A percentile compares a stretch with the other conserved stretches of the same genome.
phyloP scores from a whole-genome alignment of 768 basidiomycete species.

The Mycena polygramma region DNA sequence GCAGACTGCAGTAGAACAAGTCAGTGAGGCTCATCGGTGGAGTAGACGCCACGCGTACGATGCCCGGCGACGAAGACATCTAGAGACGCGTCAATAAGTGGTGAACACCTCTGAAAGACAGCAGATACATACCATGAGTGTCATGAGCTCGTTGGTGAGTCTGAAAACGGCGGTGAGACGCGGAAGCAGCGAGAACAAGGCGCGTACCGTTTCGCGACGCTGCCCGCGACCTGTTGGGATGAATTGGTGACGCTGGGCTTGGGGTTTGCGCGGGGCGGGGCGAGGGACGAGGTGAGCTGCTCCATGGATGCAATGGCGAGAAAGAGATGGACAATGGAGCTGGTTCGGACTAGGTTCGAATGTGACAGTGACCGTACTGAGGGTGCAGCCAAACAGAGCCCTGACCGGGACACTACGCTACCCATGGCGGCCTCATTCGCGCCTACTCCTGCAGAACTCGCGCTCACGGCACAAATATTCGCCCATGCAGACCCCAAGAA shows the following conservation, averaged over 20 bases:
- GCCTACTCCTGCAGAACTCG: slow-evolving; percentile 63
- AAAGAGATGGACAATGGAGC: background rate
- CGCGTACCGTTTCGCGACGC: slow-evolving; percentile 85
- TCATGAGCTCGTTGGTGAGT: slow-evolving; percentile 88
- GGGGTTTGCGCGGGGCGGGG: slow-evolving; percentile 66
- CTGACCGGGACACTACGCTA: no score
- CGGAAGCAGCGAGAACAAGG: slow-evolving; percentile 24
- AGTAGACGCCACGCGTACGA: slow-evolving; percentile 63
- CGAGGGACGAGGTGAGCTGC: slow-evolving; percentile 76
- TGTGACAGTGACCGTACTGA: background rate
- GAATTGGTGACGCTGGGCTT: slow-evolving; percentile 70
- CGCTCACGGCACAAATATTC: slow-evolving; percentile 82
- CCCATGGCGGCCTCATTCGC: slow-evolving; percentile 47
- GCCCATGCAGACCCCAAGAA: slow-evolving; percentile 80
- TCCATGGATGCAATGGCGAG: slow-evolving; percentile 58
- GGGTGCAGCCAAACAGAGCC: no score
- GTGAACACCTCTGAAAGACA: background rate
- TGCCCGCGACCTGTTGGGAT: slow-evolving; percentile 72
- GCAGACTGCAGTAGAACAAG: slow-evolving; percentile 71
- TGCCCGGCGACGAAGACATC: slow-evolving; percentile 93
- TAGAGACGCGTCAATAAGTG: slow-evolving; percentile 43
- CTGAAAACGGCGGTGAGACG: slow-evolving; percentile 50
- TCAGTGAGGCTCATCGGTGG: background rate
- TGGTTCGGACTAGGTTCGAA: background rate
- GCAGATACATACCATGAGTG: slow-evolving; percentile 76